Evolutionary conservation across 2,329 filamentous ascomycete genomes (phyloP).

Genomic region (Phialophora tarda): DNA sequence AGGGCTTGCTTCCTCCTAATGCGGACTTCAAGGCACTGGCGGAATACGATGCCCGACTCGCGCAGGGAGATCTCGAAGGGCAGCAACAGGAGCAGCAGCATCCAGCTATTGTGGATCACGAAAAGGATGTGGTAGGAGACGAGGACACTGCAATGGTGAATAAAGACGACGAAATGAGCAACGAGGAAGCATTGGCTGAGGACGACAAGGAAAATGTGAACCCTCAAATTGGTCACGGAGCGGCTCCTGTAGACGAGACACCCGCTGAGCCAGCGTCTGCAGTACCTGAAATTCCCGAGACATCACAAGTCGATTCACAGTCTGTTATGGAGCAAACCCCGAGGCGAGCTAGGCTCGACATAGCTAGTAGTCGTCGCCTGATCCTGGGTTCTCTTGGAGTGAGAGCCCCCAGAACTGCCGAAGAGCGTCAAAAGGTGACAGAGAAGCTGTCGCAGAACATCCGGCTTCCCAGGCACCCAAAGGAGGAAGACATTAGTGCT

Average conservation of each 20-base stretch:
- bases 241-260: background rate
- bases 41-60: constrained; percentile 34
- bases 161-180: background rate
- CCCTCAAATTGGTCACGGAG: background rate
- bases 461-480: constrained; percentile 32
- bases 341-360: constrained; percentile 56
- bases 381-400: constrained; percentile 75
- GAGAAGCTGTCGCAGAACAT: constrained; percentile 54
- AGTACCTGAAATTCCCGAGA: constrained; percentile 6
- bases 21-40: constrained; percentile 51
- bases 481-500: constrained; percentile 3
- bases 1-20: constrained; percentile 57
- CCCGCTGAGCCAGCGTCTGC: background rate
- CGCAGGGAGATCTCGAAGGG: constrained; percentile 42
- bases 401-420: constrained; percentile 69
- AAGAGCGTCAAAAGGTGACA: constrained; percentile 69
- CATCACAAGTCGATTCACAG: constrained; percentile 3
- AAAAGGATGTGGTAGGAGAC: background rate
- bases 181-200: background rate
- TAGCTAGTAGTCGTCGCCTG: constrained; percentile 69
- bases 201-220: constrained; percentile 5
- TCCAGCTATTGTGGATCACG: background rate
- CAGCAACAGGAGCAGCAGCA: constrained; percentile 42
- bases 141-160: background rate
- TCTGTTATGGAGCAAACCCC: constrained; percentile 22